A percentile compares a stretch with the other conserved stretches of the same genome.
These are phyloP conservation scores for Truncatella angustata DNA, from an alignment of 2,329 filamentous ascomycete genomes.

Conservation along the genomic window DNA sequence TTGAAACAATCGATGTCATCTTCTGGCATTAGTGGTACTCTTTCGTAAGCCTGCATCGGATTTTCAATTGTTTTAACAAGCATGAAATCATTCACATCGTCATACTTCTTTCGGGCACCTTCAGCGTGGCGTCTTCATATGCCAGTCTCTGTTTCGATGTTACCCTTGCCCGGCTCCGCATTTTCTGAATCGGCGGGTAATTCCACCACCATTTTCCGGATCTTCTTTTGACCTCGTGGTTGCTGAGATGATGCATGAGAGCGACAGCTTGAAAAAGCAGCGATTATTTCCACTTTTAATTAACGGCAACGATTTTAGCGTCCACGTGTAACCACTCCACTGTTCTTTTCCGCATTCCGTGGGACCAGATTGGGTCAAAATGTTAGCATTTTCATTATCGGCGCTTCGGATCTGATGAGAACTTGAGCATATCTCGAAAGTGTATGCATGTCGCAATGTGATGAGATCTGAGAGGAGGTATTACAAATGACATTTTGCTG, in stretches of 20 bases:
- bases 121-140: slow-evolving; percentile 23
- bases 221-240: background rate
- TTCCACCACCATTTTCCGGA: background rate
- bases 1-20: slow-evolving; percentile 40
- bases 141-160: slow-evolving; percentile 40
- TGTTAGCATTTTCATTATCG: no score
- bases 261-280: no score
- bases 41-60: slow-evolving; percentile 25
- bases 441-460: no score
- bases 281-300: no score
- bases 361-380: no score
- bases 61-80: slow-evolving; percentile 30
- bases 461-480: no score
- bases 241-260: background rate
- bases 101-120: slow-evolving; percentile 34
- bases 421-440: no score
- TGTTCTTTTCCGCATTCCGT: background rate
- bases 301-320: background rate
- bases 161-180: slow-evolving; percentile 31
- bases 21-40: slow-evolving; percentile 37
- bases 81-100: slow-evolving; percentile 29
- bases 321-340: background rate
- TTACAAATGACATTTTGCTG: no score
- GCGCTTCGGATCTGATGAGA: no score
- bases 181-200: slow-evolving; percentile 6